Base-by-base conservation (phyloP, 495 filamentous ascomycete species). In the Penicillium coprophilum region DNA sequence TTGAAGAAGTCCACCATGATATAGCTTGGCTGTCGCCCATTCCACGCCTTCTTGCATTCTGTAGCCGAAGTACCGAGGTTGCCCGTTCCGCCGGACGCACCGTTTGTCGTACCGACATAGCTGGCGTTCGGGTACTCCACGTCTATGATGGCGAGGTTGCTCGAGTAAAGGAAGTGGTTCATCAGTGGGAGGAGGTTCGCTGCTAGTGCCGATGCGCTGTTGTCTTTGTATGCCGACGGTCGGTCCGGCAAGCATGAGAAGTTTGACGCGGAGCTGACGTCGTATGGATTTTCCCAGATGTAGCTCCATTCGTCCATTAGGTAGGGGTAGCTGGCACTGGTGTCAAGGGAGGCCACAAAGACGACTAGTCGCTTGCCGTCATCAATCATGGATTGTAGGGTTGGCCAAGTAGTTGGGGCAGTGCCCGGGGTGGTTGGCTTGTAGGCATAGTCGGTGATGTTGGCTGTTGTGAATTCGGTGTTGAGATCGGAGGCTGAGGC, bases 281-380 rank as follows among this genome's bases (percentile, higher is more conserved):
- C 87, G 72, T 87, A 93, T 0, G 82, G 80, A 23, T 87, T 90
- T 69, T 93, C 89, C 81, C 87, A 92, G 68, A 91, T 73, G 64
- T 86, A 87, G 43, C 72, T 79, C 69, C 89, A 92, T 69, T 92
- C 82, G 66, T 89, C 81, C 50, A 90, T 75, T 7, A 92, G 81
- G 75, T 89, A 91, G 0, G 85, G 80, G 55, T 82, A 79, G 1
- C 60, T 54, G 10, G 72, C 61, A 49, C 78, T 77, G 39, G 73
- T 53, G 38, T 67, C 67, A 46, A 88, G 62, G 23, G 76, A 77
- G 6, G 86, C 79, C 58, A 91, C 75, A 60, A 88, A 90, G 9
- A 80, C 79, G 51, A 91, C 77, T 1, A 92, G 75, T 0, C 87
- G 84, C 8, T 77, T 87, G 56, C 82, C 81, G 36, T 79, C 68